Base-by-base conservation (phyloP, 768 basidiomycete species). In the Lentinus brumalis region DNA sequence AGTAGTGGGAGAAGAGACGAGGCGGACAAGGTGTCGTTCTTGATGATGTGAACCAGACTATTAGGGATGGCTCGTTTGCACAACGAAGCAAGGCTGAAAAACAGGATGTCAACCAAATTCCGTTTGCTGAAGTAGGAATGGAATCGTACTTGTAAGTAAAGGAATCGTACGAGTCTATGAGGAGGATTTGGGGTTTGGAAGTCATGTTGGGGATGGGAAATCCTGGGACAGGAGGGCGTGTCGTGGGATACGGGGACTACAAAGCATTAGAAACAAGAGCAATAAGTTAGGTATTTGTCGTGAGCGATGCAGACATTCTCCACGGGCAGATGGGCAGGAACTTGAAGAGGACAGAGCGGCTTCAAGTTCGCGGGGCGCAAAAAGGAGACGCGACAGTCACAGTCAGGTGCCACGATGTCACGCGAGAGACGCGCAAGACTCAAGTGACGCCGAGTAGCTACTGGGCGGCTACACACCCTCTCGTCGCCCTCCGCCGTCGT, bases 151-250 rank as follows among this genome's bases (percentile, higher is more conserved):
- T 94, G 83, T 84, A 83, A n/a, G 92, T 90, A 73, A 93, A 94
- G 2, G 91, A 92, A 72, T 93, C 92, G 65, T 93, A 92, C 0
- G 91, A 93, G 70, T 92, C 92, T 32, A 93, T 79, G 49, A 94
- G 78, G 32, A 93, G 78, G 50, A 94, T 77, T 54, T 83, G 79
- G 47, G 85, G 84, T 26, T 26, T 26, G 21, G 2, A 1, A 26
- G 21, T 26, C 16, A 65, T 57, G 60, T 35, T 35, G 35, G 35
- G 6, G 35, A 35, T 35, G 35, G 35, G 35, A 35, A 35, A 7
- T 50, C 61, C 57, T 59, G 15, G 44, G n/a, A 30, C 7, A 26
- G 14, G 46, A 21, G 29, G 46, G 30, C 46, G 29, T 49, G 46
- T 49, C 29, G 26, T 2, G 46, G 5, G 46, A 26, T 49, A 26